Base-by-base conservation (phyloP, 75 land plant species). In the Pinus taeda region DNA sequence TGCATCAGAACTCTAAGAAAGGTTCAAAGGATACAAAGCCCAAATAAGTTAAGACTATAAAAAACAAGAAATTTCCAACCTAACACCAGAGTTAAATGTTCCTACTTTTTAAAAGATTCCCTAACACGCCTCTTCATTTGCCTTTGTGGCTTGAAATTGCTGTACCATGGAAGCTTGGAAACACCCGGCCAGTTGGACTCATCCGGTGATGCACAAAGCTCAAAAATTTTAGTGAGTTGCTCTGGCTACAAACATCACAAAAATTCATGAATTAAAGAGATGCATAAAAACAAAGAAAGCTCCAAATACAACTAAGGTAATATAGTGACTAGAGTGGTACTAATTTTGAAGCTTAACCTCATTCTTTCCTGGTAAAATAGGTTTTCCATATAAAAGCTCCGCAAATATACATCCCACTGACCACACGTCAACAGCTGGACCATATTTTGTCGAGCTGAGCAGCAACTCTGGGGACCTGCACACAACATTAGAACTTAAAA, bases 401-500 rank as follows among this genome's bases (percentile, higher is more conserved):
- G 98, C 99, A 88, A 97, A 97, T 26, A 97, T 82, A 70, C 99
- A 97, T 72, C 99, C 99, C 76, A 97, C 99, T 63, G 99, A 97
- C 99, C 99, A 97, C 99, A 97, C 94, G 83, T 97, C 99, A 76
- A 97, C 99, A 76, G 97, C 93, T 60, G 99, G 98, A 59, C 98
- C 98, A 84, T 97, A 95, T 74, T 88, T 88, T 59, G 98, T 96
- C 49, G 91, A 83, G 36, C 99, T 97, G 71, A 96, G 87, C 74
- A 96, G 87, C 83, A 96, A 81, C 63, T 96, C 99, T 61, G 99
- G 99, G 76, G 99, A 97, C 82, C 99, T 95, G 81, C 29, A 5
- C 57, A 81, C 79, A 83, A 26, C 75, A 69, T 69, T 45, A 81
- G 39, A 33, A 9, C 5, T 15, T 1, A 18, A 56, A 22, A 22